Base-by-base conservation (phyloP, 2,329 filamentous ascomycete species). In the Colletotrichum viniferum region DNA sequence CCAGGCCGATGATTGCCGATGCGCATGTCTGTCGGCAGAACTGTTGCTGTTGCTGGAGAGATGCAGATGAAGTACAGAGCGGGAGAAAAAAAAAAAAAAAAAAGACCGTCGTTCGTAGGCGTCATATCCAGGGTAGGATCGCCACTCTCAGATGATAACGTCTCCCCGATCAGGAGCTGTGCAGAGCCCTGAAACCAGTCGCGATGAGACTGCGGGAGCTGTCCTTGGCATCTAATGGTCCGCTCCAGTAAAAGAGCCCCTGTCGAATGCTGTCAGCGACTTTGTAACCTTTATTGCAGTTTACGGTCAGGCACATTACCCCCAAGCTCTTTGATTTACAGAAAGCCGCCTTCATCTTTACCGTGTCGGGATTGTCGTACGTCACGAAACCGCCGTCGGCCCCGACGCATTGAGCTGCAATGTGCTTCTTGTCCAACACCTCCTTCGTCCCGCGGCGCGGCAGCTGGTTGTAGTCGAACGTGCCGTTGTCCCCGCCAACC, bases 241-340 rank as follows among this genome's bases (percentile, higher is more conserved):
- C 94, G 69, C 93, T 92, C 93, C 94, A 96, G 83, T 96, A 97
- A 82, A 96, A 96, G 10, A 97, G 84, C 0, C 95, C 95, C 90
- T 92, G 78, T 52, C 32, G 14, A 78, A 66, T 24, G 58, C n/a
- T n/a, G 36, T 74, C 63, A 72, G 71, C 43, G 43, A 63, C 26
- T 48, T 18, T 13, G 21, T 16, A 21, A 21, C 26, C 32, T 34
- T 18, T 61, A 12, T 38, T 26, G 61, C 28, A 14, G 26, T 58
- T 32, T 38, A 16, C 4, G 21, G 32, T 38, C n/a, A 4, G 18
- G 30, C 32, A 87, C 88, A 82, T 81, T 81, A 92, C 90, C 32
- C 92, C 94, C 21, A 97, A 86, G 32, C 90, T 90, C 79, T 93
- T 92, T 79, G 94, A 90, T 79, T 91, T 93, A 82, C 92, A 94